Evolutionary conservation across 208 protist genomes (phyloP), one percentile per base, ranked within the genome.

Genomic region (Crithidia fasciculata): DNA sequence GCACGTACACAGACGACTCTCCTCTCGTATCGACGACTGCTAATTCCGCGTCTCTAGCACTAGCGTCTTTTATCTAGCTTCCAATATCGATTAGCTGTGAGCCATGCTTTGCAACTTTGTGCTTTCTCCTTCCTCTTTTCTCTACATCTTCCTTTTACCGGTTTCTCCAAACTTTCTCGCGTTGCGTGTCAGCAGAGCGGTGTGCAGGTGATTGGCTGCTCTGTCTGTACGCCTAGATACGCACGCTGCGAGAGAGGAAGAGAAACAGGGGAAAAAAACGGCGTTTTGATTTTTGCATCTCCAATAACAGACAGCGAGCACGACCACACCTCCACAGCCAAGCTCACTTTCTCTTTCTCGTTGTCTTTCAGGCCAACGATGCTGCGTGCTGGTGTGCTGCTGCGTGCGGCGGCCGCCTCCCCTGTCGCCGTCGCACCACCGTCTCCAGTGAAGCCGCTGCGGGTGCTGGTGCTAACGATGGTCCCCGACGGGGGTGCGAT

Each of bases 381-480:
- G 74, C 45, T 74, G 58, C 68, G 50, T 12, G 40, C 59, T 12
- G 2, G 53, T 52, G 18, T 41, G 19, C 15, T 60, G 45, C 55
- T 70, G 62, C 45, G 60, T 2, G 57, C n/a, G 40, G 69, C 60
- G 40, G 50, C 60, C 37, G 4, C 59, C 2, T 10, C 2, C 8
- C 45, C 56, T 12, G n/a, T 49, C 16, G 43, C 43, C 4, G 15
- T 53, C 52, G 16, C 74, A 16, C 13, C 62, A 6, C 3, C 52
- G 43, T 7, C 54, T n/a, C 56, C 16, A 18, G 45, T 54, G 8
- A 47, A 39, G 15, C 78, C 72, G 7, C 62, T 68, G 40, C 72
- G 76, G 50, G 74, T 94, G 39, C 2, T 96, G 0, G 91, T 94
- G 61, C 69, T 96, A 69, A 93, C 84, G 12, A 96, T 95, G 88